Base-by-base conservation (phyloP, 176 grass and related monocot genomes). In the Bonia amplexicaulis region DNA sequence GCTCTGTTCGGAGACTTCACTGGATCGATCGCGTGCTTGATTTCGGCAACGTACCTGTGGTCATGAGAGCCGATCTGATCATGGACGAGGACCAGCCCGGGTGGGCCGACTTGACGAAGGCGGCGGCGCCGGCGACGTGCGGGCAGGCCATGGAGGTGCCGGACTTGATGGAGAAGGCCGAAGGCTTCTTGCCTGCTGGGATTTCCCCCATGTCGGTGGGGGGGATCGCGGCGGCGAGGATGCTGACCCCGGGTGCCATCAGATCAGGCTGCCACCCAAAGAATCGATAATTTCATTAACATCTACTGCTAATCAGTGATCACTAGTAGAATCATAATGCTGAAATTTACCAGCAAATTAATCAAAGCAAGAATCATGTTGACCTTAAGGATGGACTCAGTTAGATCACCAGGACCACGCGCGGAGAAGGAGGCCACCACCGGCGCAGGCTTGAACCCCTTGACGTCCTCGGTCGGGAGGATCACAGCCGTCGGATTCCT, bases 81-180 rank as follows among this genome's bases (percentile, higher is more conserved):
- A 98, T 98, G 69, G 96, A 95, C 49, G 96, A 91, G 44, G 96
- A 88, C 93, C 96, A 98, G 71, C 80, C 89, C 17, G 91, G 86
- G 83, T 95, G 93, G 35, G 91, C 93, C 7, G 96, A 87, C 82
- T 90, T 98, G 26, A 98, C 77, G 82, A 95, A 98, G 76, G 96
- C 96, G 54, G 86, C 89, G 17, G 85, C 90, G 11, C 96, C 96
- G 22, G 90, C 93, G 71, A 98, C 91, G 84, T 98, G 96, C 80
- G 96, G 96, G 86, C 96, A 98, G 13, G 96, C 93, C 96, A 95
- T 98, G 6, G 96, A 98, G 20, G 96, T 98, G 47, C 96, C 96
- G 8, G 96, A 95, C 78, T 90, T 94, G 73, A 98, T 91, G 81
- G 93, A 88, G 61, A 92, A 94, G 45, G 65, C 53, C 17, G 96